Evolutionary conservation across 331 rosid genomes (phyloP).

Genomic region (Erythrophleum ivorense): DNA sequence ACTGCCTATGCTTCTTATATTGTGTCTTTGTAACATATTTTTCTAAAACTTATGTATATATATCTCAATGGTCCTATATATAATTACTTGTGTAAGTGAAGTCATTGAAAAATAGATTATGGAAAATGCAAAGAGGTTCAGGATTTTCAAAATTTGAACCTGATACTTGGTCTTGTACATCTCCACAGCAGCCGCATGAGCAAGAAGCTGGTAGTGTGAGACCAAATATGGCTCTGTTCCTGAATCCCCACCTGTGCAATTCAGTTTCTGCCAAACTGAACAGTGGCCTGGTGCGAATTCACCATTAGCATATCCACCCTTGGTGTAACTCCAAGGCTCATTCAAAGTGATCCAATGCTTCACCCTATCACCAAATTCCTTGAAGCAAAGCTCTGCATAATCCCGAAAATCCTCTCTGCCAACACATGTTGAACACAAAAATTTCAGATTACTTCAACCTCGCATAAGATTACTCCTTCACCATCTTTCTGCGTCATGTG

Average conservation of each 20-base stretch:
- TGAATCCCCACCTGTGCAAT: constrained; percentile 60
- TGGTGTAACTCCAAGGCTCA: constrained; percentile 49
- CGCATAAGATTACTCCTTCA: not conserved
- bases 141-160: constrained; percentile 21
- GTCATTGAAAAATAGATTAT: too few species aligned
- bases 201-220: constrained; percentile 48
- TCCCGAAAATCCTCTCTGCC: constrained; percentile 48
- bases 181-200: constrained; percentile 57
- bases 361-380: constrained; percentile 64
- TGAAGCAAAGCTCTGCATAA: constrained; percentile 57
- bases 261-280: constrained; percentile 44
- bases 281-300: constrained; percentile 42
- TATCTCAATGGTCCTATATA: too few species aligned
- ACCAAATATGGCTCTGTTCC: constrained; percentile 57
- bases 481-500: constrained; percentile 18
- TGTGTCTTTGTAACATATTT: too few species aligned
- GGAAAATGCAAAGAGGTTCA: too few species aligned
- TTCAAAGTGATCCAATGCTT: constrained; percentile 68
- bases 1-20: too few species aligned
- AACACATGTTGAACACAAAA: not conserved
- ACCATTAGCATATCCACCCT: constrained; percentile 37
- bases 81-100: too few species aligned
- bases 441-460: not conserved
- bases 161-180: constrained; percentile 51
- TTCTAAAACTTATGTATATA: too few species aligned